Percentiles rank a stretch among this genome's conserved stretches.
Evolutionary conservation across 768 basidiomycete genomes (phyloP).

Genomic region (Kwoniella sp.): DNA sequence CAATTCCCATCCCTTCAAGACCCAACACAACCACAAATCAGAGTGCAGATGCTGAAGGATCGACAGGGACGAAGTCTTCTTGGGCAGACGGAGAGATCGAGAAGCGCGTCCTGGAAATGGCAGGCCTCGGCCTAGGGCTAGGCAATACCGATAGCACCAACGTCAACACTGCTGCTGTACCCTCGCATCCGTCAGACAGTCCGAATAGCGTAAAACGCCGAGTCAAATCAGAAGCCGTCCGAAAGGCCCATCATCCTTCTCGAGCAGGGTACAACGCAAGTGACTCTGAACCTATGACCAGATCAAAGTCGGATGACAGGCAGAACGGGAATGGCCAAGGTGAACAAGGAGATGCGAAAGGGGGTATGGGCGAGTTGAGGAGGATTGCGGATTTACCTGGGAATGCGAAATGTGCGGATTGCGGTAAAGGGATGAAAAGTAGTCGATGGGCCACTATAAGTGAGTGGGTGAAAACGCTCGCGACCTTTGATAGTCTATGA

Average conservation of each 20-base stretch:
- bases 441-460: constrained; percentile 54
- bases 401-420: constrained; percentile 53
- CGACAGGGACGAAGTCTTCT: neutral
- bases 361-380: constrained; percentile 45
- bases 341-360: neutral
- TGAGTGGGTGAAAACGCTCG: too few relatives aligned
- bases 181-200: constrained; percentile 3
- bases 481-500: too few relatives aligned
- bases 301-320: constrained; percentile 27
- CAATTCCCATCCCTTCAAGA: constrained; percentile 4
- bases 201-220: constrained; percentile 15
- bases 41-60: neutral
- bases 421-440: constrained; percentile 47
- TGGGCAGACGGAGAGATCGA: constrained; percentile 58
- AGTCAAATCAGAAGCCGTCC: constrained; percentile 31
- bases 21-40: neutral
- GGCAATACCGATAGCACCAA: constrained; percentile 3
- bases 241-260: constrained; percentile 6
- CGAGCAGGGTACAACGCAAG: constrained; percentile 4
- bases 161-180: neutral
- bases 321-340: neutral
- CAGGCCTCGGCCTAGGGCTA: constrained; percentile 71
- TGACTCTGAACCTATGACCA: constrained; percentile 14
- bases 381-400: constrained; percentile 39
- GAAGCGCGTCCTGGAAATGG: constrained; percentile 78